Evolutionary conservation across 2,329 filamentous ascomycete genomes (phyloP), one percentile per base, ranked within the genome.

Genomic region (Leptographium galeiforme): DNA sequence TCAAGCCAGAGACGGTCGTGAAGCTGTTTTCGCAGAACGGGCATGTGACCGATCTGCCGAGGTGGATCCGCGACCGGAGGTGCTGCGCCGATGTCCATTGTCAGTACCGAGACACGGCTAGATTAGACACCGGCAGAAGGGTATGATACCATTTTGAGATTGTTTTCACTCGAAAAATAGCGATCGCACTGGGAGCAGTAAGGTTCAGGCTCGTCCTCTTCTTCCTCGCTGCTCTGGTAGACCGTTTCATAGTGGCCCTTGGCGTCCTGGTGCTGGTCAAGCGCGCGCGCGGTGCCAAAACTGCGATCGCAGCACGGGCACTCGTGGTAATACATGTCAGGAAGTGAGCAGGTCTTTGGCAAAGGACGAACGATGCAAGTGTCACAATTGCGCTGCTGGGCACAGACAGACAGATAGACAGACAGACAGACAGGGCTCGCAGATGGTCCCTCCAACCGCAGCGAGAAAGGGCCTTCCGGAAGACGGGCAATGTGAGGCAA

Each of bases 11-110:
- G 2, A 78, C 77, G 0, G 74, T 73, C 11, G 70, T 65, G 56
- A 70, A 78, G 3, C 10, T 33, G 2, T 48, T 55, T 39, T 67
- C 61, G 64, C 81, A 85, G 60, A 79, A 83, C 0, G 75, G 79
- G 50, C 81, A 85, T 0, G 44, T 1, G 8, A 81, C 62, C 2
- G 62, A 62, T 0, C 48, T 55, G 52, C 72, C 72, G 0, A 67
- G 67, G 59, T 85, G 80, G 47, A 63, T 60, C 6, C 65, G 66
- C 0, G 78, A 82, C 32, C 74, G 75, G 2, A 77, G 66, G 57
- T 84, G 80, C 78, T 82, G 30, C 11, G 5, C 8, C n/a, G 45
- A 25, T 48, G 3, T n/a, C 8, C 12, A 8, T 38, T 25, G 8
- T 34, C n/a, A 19, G n/a, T n/a, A 50, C 30, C 14, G n/a, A 43